Evolutionary conservation across 140 eudicot genomes (phyloP).

Genomic region (Eryngium alpinum): DNA sequence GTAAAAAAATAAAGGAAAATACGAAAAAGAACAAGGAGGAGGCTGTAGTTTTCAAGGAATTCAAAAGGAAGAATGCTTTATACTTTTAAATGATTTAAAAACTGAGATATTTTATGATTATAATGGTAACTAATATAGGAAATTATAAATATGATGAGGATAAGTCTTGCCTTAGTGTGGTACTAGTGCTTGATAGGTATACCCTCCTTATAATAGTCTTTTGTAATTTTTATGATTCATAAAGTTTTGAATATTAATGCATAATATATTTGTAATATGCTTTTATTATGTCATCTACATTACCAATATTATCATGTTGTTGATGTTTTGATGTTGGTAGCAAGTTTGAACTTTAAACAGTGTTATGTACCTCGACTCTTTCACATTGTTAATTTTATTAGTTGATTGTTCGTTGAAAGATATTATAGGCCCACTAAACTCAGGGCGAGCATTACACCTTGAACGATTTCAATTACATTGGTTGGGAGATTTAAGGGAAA

Average conservation of each 20-base stretch:
- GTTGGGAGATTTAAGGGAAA: conserved; percentile 68
- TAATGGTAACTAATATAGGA: too few species aligned
- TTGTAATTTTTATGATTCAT: neutral
- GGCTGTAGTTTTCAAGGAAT: too few species aligned
- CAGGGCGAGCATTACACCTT: conserved; percentile 57
- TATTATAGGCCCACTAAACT: too few species aligned
- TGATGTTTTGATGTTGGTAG: neutral
- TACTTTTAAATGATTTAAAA: too few species aligned
- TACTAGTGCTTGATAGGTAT: neutral
- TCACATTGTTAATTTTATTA: conserved; percentile 16
- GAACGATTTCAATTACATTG: conserved; percentile 53
- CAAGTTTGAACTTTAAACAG: neutral
- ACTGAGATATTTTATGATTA: too few species aligned
- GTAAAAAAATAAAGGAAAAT: too few species aligned
- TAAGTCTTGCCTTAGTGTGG: too few species aligned
- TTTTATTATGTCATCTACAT: neutral
- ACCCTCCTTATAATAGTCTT: neutral
- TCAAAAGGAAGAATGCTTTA: too few species aligned
- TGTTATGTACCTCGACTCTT: neutral
- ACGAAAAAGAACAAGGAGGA: too few species aligned
- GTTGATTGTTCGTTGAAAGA: conserved; percentile 56
- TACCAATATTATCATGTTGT: neutral
- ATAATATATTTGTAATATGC: neutral
- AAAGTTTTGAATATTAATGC: neutral
- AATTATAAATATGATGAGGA: too few species aligned